A percentile compares a stretch with the other conserved stretches of the same genome.
phyloP scores from a whole-genome alignment of 2,329 filamentous ascomycete species.

The Elsinoe fawcettii region DNA sequence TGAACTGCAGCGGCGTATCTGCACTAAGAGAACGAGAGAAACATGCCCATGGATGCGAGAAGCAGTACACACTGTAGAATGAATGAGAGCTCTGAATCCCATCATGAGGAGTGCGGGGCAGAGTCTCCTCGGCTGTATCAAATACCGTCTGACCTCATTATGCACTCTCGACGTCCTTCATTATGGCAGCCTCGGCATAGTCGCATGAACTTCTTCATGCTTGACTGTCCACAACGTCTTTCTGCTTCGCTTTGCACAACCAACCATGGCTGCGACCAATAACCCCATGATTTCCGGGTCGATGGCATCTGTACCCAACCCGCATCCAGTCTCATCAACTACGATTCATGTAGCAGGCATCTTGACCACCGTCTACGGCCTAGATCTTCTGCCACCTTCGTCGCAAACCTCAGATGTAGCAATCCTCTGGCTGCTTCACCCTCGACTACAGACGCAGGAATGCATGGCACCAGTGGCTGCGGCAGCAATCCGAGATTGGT shows the following conservation, averaged over 20 bases:
- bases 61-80: too few species aligned
- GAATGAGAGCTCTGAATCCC: too few species aligned
- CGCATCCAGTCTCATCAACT: slow-evolving; percentile 48
- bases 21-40: too few species aligned
- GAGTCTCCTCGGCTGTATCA: background rate
- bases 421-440: slow-evolving; percentile 87
- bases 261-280: slow-evolving; percentile 8
- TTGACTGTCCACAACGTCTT: too few species aligned
- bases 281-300: slow-evolving; percentile 13
- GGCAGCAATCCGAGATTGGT: slow-evolving; percentile 62
- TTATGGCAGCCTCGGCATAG: too few species aligned
- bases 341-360: slow-evolving; percentile 71
- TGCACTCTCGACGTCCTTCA: too few species aligned
- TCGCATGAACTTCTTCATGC: background rate
- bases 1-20: too few species aligned
- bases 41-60: too few species aligned
- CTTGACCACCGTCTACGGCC: slow-evolving; percentile 69
- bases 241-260: background rate
- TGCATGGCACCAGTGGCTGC: slow-evolving; percentile 69
- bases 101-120: too few species aligned
- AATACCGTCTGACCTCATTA: background rate
- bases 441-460: slow-evolving; percentile 60
- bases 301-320: slow-evolving; percentile 8
- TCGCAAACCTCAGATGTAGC: slow-evolving; percentile 49
- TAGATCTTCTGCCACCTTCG: slow-evolving; percentile 57